Percentiles rank a stretch among this genome's conserved stretches.
phyloP scores from a whole-genome alignment of 1,284 basidiomycete species.

The Kwoniella shivajii region DNA sequence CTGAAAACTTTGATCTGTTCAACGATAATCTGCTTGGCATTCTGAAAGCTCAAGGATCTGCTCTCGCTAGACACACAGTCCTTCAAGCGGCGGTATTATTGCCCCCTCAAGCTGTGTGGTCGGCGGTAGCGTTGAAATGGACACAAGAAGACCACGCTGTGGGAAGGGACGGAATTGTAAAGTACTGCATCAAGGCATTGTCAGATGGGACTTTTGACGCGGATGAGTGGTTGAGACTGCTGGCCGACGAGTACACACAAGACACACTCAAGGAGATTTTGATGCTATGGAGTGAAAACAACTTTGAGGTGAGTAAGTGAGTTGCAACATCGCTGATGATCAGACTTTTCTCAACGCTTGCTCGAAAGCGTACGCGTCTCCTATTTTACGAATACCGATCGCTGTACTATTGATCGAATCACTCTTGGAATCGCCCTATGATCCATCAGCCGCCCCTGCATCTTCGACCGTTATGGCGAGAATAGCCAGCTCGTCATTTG shows the following conservation, averaged over 20 bases:
- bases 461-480: slow-evolving; percentile 30
- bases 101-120: slow-evolving; percentile 1
- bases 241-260: neutral
- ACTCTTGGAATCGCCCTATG: slow-evolving; percentile 26
- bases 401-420: slow-evolving; percentile 31
- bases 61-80: neutral
- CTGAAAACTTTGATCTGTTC: neutral
- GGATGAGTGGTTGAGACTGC: neutral
- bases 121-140: slow-evolving; percentile 3
- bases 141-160: neutral
- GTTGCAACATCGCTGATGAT: neutral
- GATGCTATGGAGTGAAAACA: slow-evolving; percentile 8
- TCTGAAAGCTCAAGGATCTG: neutral
- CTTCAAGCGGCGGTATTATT: slow-evolving; percentile 1
- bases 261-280: slow-evolving; percentile 4
- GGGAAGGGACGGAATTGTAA: neutral
- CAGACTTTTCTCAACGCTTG: slow-evolving; percentile 11
- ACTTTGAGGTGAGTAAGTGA: slow-evolving; percentile 14
- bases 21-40: neutral
- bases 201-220: slow-evolving; percentile 6
- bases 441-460: slow-evolving; percentile 29
- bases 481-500: slow-evolving; percentile 27
- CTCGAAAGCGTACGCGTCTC: slow-evolving; percentile 2
- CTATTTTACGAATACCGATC: slow-evolving; percentile 26
- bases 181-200: neutral